phyloP scores from a whole-genome alignment of 371 early-diverging fungal genomes.

The Rhizopus microsporus region DNA sequence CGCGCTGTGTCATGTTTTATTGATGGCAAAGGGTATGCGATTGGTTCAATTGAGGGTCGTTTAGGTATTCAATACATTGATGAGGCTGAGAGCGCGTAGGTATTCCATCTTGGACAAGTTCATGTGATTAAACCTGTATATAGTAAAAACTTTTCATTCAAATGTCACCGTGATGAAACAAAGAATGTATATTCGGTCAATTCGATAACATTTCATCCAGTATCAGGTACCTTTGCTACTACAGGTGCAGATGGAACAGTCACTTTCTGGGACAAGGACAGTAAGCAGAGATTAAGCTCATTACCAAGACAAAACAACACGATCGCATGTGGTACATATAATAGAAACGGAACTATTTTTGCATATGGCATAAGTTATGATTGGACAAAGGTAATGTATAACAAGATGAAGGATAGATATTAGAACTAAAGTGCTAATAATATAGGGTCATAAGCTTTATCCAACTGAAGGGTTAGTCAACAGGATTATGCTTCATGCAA shows the following conservation, averaged over 20 bases:
- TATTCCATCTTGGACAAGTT: background rate
- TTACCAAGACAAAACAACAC: constrained; percentile 62
- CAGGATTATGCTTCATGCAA: constrained; percentile 27
- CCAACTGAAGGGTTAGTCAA: constrained; percentile 38
- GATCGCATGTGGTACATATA: constrained; percentile 82
- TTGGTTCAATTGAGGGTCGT: constrained; percentile 92
- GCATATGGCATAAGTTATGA: constrained; percentile 96
- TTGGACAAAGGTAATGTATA: constrained; percentile 83
- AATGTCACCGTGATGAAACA: constrained; percentile 87
- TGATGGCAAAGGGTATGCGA: constrained; percentile 79
- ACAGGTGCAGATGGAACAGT: constrained; percentile 91
- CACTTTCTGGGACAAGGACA: constrained; percentile 92
- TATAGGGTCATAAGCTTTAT: constrained; percentile 25
- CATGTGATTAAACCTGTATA: constrained; percentile 3
- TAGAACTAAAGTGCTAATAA: background rate
- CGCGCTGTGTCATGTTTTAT: constrained; percentile 77
- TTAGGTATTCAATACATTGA: constrained; percentile 89
- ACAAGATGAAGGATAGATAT: background rate
- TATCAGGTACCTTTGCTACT: constrained; percentile 88
- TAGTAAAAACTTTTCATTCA: constrained; percentile 85
- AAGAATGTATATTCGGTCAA: constrained; percentile 79
- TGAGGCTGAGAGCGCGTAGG: constrained; percentile 69
- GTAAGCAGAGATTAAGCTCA: constrained; percentile 77
- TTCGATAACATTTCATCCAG: constrained; percentile 83
- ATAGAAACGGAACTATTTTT: constrained; percentile 83